These are phyloP conservation scores for Chaetomiaceae sp. DNA, from an alignment of 2,329 filamentous ascomycete genomes.

Conservation along the genomic window DNA sequence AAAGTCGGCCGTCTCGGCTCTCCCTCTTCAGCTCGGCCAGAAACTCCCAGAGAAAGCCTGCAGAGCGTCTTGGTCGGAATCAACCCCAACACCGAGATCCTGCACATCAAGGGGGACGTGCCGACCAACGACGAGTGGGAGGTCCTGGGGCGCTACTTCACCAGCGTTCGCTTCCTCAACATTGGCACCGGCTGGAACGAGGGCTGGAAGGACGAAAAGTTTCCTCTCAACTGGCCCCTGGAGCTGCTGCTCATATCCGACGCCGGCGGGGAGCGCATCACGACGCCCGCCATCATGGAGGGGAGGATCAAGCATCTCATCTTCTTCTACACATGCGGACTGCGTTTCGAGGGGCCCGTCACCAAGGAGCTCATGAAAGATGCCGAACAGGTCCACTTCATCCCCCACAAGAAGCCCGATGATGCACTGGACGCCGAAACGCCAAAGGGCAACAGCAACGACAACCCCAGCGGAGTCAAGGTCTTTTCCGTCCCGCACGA, in stretches of 20 bases:
- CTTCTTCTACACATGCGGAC: neutral
- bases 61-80: neutral
- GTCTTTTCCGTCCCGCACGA: neutral
- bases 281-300: slow-evolving; percentile 3
- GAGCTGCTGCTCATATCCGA: slow-evolving; percentile 4
- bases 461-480: neutral
- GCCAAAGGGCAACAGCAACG: neutral
- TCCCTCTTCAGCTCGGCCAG: too few relatives aligned
- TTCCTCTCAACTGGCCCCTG: slow-evolving; percentile 8
- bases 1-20: too few relatives aligned
- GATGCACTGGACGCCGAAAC: neutral
- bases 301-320: slow-evolving; percentile 3
- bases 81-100: neutral
- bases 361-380: slow-evolving; percentile 3
- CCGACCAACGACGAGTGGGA: slow-evolving; percentile 9
- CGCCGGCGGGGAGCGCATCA: neutral
- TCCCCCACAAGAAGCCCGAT: neutral
- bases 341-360: slow-evolving; percentile 5
- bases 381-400: neutral
- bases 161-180: neutral
- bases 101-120: slow-evolving; percentile 2
- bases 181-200: slow-evolving; percentile 6
- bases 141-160: neutral
- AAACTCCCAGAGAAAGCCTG: neutral
- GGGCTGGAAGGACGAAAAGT: slow-evolving; percentile 5